phyloP scores from a whole-genome alignment of 768 basidiomycete species.

The Coprinellus aureogranulatus region DNA sequence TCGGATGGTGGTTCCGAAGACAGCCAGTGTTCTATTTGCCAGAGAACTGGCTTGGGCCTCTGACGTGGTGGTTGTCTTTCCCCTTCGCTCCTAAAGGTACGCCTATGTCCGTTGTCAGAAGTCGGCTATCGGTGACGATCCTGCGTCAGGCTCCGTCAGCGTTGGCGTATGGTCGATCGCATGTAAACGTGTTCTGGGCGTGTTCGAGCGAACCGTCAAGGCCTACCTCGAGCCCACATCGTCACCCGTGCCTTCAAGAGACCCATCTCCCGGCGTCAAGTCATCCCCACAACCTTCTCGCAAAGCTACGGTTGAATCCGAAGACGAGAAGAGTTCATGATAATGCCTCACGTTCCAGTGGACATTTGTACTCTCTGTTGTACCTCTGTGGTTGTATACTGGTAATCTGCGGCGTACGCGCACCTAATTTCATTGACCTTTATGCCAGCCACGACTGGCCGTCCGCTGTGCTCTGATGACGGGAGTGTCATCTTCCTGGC shows the following conservation, averaged over 20 bases:
- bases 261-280: not conserved
- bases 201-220: constrained; percentile 71
- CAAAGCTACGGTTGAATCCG: constrained; percentile 1
- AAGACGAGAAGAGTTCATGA: constrained; percentile 6
- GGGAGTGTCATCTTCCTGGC: no score
- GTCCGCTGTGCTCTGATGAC: no score
- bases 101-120: constrained; percentile 18
- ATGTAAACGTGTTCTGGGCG: constrained; percentile 78
- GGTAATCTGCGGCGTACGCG: not conserved
- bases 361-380: constrained; percentile 1
- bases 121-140: not conserved
- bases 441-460: no score
- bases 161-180: constrained; percentile 96
- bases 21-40: constrained; percentile 94
- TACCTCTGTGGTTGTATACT: constrained; percentile 4
- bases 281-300: not conserved
- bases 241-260: not conserved
- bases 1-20: constrained; percentile 91
- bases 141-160: constrained; percentile 75
- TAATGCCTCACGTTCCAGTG: not conserved
- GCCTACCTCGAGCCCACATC: constrained; percentile 40
- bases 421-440: not conserved
- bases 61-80: constrained; percentile 84
- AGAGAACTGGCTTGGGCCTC: constrained; percentile 82
- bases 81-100: constrained; percentile 87